Base-by-base conservation (phyloP, 768 basidiomycete genomes). In the Mycena venus region DNA sequence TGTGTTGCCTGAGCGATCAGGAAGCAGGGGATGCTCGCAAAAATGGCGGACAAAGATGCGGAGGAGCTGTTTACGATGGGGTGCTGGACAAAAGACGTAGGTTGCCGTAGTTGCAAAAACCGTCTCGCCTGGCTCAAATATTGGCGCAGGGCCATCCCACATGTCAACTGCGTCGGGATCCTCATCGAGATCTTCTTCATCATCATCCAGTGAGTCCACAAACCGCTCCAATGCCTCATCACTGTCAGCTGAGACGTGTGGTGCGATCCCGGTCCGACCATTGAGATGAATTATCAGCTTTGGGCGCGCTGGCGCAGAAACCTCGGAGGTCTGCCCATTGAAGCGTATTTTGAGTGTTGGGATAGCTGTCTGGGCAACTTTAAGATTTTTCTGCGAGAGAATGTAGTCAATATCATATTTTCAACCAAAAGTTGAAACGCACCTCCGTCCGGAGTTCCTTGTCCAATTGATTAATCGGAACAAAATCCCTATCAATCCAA, bases 1-100 rank as follows among this genome's bases (percentile, higher is more conserved):
- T n/a, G 36, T 25, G 44, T 40, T 34, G 21, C 78, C 75, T 62
- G 69, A 70, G 21, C 69, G 76, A 31, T 77, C 79, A 19, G 78
- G 78, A 31, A 80, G 73, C 40, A 68, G 36, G 15, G 78, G 67
- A 55, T 82, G 81, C 62, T 77, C 77, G 42, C 66, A 76, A 44
- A 78, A 79, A 68, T 82, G 81, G 25, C 79, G 80, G 7, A 76
- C 60, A 60, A 81, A 80, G 8, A 81, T 59, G 19, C 71, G 77
- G 10, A 81, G 63, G 11, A 81, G 32, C 31, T 73, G 68, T 19
- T 68, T 34, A 23, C 81, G 78, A 64, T 82, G 81, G 14, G 78
- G 58, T 17, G 77, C 64, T 0, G 82, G 82, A 69, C 81, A 82
- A 49, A 82, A 82, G 0, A 61, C 36, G 58, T 79, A 78, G 19